Evolutionary conservation across 208 protist species (phyloP).

Genomic region (Naegleria lovaniensis): DNA sequence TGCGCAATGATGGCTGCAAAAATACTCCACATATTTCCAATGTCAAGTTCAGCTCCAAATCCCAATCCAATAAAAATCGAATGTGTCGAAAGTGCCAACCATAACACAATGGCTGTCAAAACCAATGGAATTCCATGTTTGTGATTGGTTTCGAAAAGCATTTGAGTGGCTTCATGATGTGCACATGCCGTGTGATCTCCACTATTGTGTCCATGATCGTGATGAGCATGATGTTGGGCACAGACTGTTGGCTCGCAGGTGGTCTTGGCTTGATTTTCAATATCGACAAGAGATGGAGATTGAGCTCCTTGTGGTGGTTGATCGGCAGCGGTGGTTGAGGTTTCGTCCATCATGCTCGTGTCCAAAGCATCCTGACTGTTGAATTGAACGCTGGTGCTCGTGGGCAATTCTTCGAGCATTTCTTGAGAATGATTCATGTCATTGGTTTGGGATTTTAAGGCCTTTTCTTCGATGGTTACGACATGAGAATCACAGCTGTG

Average conservation of each 20-base stretch:
- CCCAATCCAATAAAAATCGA: neutral
- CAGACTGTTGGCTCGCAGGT: neutral
- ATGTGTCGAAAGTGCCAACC: neutral
- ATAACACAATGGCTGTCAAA: neutral
- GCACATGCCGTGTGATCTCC: neutral
- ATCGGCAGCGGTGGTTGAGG: too few relatives aligned
- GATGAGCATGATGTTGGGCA: neutral
- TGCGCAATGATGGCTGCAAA: constrained; percentile 15
- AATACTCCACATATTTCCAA: neutral
- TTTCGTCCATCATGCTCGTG: neutral
- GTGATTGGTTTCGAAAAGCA: neutral
- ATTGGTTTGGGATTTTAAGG: too few relatives aligned
- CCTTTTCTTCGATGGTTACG: neutral
- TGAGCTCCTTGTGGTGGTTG: too few relatives aligned
- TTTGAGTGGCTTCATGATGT: neutral
- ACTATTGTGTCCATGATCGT: neutral
- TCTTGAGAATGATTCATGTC: neutral
- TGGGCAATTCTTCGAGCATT: neutral
- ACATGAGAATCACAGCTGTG: neutral
- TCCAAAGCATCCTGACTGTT: too few relatives aligned
- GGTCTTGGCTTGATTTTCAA: neutral
- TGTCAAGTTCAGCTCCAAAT: neutral
- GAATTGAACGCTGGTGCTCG: too few relatives aligned
- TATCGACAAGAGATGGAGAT: neutral
- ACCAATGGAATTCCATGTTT: neutral